These are phyloP conservation scores for Botrytis byssoidea DNA, from an alignment of 2,329 filamentous ascomycete species.

Conservation along the genomic window DNA sequence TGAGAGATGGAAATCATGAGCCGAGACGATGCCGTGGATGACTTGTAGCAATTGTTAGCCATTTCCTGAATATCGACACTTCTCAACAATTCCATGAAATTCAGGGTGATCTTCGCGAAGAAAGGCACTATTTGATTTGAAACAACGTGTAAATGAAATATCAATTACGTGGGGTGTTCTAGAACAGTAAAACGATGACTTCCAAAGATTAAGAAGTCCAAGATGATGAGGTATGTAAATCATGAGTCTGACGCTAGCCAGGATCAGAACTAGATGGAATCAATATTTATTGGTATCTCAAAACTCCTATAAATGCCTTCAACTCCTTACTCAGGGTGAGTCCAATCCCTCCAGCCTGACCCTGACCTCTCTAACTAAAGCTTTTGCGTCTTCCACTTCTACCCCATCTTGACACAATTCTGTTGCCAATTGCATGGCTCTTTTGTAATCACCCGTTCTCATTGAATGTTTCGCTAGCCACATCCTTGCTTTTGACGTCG, in stretches of 20 bases:
- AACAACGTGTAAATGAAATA: too few relatives aligned
- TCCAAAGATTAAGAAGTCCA: too few relatives aligned
- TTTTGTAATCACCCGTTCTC: constrained; percentile 68
- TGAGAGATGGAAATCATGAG: background rate
- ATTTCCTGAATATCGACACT: background rate
- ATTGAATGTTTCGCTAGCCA: constrained; percentile 89
- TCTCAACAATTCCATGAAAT: background rate
- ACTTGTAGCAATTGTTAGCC: background rate
- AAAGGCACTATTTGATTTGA: too few relatives aligned
- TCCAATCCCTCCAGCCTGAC: constrained; percentile 55
- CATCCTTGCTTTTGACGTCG: constrained; percentile 87
- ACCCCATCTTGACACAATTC: constrained; percentile 95
- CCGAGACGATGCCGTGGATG: background rate
- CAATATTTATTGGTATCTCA: constrained; percentile 10
- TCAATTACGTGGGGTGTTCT: background rate
- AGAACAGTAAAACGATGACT: background rate
- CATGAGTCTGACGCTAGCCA: constrained; percentile 10
- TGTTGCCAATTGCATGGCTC: constrained; percentile 77
- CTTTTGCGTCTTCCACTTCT: constrained; percentile 96
- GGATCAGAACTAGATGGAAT: background rate
- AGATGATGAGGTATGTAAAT: background rate
- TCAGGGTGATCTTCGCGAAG: background rate
- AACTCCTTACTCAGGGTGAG: background rate
- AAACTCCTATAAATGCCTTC: constrained; percentile 14
- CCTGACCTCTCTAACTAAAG: constrained; percentile 81